These are phyloP conservation scores for Aspergillus pseudoglaucus DNA, from an alignment of 2,329 filamentous ascomycete genomes.

Conservation along the genomic window DNA sequence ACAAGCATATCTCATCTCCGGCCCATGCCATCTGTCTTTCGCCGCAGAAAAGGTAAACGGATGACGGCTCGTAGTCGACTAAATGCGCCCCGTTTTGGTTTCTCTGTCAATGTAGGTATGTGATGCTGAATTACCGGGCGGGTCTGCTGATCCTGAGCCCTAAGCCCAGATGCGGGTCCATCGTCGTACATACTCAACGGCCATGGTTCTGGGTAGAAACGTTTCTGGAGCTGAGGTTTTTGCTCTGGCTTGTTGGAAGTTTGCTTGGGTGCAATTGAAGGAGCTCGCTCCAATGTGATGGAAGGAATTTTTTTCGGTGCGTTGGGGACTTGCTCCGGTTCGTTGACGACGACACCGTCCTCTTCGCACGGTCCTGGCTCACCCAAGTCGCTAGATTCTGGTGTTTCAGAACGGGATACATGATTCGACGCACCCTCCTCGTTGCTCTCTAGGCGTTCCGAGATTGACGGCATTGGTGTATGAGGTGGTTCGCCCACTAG, in stretches of 20 bases:
- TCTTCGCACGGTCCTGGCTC: not conserved
- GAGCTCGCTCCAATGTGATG: too few relatives aligned
- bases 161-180: not conserved
- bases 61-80: not conserved
- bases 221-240: too few relatives aligned
- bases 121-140: not conserved
- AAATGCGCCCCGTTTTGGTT: not conserved
- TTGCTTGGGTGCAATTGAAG: too few relatives aligned
- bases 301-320: too few relatives aligned
- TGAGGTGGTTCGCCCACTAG: constrained; percentile 16
- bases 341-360: not conserved
- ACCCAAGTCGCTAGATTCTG: not conserved
- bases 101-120: not conserved
- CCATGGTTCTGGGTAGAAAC: too few relatives aligned
- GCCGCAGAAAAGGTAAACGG: not conserved
- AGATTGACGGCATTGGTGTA: constrained; percentile 21
- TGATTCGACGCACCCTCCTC: not conserved
- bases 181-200: too few relatives aligned
- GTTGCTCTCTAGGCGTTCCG: constrained; percentile 13
- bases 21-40: not conserved
- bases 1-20: not conserved
- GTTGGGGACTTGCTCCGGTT: not conserved
- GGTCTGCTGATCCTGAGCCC: not conserved
- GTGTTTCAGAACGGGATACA: not conserved
- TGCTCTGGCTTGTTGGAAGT: too few relatives aligned